Conservation (phyloP, 2,329 filamentous ascomycete genomes). For the Cordyceps militaris region DNA sequence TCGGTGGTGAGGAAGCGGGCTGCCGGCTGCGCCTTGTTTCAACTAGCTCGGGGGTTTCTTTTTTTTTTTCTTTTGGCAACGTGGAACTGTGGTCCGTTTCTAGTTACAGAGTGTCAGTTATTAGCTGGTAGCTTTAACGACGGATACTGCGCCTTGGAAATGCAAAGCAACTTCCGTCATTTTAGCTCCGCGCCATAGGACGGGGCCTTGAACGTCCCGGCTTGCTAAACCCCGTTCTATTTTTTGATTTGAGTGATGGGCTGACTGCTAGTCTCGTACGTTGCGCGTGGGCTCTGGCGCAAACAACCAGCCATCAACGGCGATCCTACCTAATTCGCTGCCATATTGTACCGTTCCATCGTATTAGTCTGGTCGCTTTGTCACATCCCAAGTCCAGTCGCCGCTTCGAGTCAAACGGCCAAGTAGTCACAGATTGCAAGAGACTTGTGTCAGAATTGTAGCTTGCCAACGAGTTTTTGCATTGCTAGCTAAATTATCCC, state of each 20-base stretch:
- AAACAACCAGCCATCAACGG: slow-evolving; percentile 7
- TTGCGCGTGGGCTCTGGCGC: neutral
- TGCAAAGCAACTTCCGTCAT: slow-evolving; percentile 5
- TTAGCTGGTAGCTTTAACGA: neutral
- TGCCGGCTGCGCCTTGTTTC: slow-evolving; percentile 10
- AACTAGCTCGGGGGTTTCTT: neutral
- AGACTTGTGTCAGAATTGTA: neutral
- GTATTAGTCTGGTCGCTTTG: neutral
- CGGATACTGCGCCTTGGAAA: neutral
- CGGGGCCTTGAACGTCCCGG: neutral
- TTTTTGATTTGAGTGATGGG: neutral
- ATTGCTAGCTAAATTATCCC: slow-evolving; percentile 10
- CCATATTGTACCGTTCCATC: neutral
- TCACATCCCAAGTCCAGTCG: neutral
- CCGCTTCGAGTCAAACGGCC: neutral
- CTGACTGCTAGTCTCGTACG: neutral
- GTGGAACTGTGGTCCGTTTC: neutral
- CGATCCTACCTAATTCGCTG: neutral
- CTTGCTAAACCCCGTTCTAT: neutral
- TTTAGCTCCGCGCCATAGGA: slow-evolving; percentile 3
- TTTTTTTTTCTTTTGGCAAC: neutral
- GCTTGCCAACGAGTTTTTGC: neutral
- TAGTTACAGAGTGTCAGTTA: neutral
- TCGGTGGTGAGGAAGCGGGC: neutral
- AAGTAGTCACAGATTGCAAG: neutral